Evolutionary conservation across 108 stramenopile genomes (phyloP).

Genomic region (Parietichytrium sp.): DNA sequence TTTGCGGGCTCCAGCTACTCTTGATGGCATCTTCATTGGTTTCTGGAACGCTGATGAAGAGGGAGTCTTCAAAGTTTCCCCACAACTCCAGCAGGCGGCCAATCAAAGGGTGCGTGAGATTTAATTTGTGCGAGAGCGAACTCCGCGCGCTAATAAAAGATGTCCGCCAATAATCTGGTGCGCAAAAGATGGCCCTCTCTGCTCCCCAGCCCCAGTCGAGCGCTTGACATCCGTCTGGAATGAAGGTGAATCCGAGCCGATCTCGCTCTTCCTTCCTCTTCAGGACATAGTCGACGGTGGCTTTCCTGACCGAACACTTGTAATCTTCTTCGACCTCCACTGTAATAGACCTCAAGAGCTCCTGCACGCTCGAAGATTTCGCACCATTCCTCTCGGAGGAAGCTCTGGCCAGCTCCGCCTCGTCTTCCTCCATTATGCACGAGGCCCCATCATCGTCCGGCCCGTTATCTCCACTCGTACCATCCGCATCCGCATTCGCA

Average conservation of each 20-base stretch:
- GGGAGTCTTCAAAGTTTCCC: neutral
- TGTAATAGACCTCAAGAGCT: neutral
- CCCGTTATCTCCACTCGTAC: too few relatives aligned
- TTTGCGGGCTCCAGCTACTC: neutral
- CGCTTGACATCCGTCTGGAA: neutral
- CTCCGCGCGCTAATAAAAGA: neutral
- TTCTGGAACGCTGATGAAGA: neutral
- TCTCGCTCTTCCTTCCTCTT: constrained; percentile 63
- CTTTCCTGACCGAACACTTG: constrained; percentile 56
- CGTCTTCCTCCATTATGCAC: too few relatives aligned
- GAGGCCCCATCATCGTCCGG: too few relatives aligned
- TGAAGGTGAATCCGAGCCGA: neutral
- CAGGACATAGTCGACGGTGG: constrained; percentile 64
- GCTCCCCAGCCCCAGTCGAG: too few relatives aligned
- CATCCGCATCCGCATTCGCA: too few relatives aligned
- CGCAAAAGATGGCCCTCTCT: too few relatives aligned
- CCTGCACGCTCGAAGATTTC: too few relatives aligned
- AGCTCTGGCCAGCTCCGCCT: too few relatives aligned
- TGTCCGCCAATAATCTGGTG: neutral
- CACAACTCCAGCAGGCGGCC: neutral
- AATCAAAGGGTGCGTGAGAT: neutral
- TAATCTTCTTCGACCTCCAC: constrained; percentile 7
- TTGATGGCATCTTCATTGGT: neutral
- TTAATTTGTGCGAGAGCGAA: neutral
- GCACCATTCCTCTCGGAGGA: too few relatives aligned